Evolutionary conservation across 768 basidiomycete species (phyloP).

Genomic region (Kwoniella shandongensis): DNA sequence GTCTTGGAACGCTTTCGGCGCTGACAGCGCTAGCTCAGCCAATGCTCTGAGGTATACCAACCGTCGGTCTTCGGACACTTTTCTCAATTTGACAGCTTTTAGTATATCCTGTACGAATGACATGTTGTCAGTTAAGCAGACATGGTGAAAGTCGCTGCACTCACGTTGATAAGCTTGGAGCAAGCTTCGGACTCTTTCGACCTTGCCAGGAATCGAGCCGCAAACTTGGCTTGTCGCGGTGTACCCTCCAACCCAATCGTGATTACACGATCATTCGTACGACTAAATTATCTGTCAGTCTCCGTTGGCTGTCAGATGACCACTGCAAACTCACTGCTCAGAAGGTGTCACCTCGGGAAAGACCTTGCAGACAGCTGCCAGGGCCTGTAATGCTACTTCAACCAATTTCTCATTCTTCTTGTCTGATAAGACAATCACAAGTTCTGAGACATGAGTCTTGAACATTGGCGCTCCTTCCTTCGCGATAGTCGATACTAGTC

Average conservation of each 20-base stretch:
- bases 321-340: slow-evolving; percentile 64
- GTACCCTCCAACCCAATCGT: slow-evolving; percentile 65
- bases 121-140: background rate
- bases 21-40: slow-evolving; percentile 68
- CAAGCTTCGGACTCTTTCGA: slow-evolving; percentile 61
- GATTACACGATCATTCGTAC: slow-evolving; percentile 65
- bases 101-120: slow-evolving; percentile 6
- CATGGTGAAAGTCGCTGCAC: too few relatives aligned
- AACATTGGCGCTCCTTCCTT: slow-evolving; percentile 74
- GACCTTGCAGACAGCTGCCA: slow-evolving; percentile 66
- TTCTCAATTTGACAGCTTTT: slow-evolving; percentile 8
- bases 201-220: slow-evolving; percentile 69
- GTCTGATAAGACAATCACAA: slow-evolving; percentile 71
- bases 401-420: slow-evolving; percentile 59
- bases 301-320: background rate
- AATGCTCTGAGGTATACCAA: slow-evolving; percentile 64
- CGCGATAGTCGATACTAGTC: slow-evolving; percentile 59
- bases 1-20: slow-evolving; percentile 72
- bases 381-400: slow-evolving; percentile 71
- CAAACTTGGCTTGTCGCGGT: slow-evolving; percentile 76
- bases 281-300: slow-evolving; percentile 56
- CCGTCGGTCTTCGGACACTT: background rate
- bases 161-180: slow-evolving; percentile 65
- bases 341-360: slow-evolving; percentile 62
- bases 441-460: slow-evolving; percentile 71